Percentiles rank a stretch among this genome's conserved stretches.
Evolutionary conservation across 2,329 filamentous ascomycete genomes (phyloP).

Genomic region (Colletotrichum simmondsii): DNA sequence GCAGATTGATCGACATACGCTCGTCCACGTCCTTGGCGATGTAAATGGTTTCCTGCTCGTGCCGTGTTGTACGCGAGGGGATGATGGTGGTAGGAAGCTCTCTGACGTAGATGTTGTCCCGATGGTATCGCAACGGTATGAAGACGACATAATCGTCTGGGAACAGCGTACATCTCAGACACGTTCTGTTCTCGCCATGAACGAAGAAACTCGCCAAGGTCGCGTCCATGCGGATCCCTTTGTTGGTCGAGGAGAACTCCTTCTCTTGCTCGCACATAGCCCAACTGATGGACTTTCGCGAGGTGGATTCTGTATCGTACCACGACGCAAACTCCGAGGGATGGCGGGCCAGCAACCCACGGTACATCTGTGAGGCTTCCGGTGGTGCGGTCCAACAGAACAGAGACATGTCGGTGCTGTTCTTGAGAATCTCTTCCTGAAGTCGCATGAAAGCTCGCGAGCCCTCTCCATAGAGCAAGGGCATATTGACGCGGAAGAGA

Average conservation of each 20-base stretch:
- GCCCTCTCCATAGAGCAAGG: conserved; percentile 41
- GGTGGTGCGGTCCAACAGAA: conserved; percentile 8
- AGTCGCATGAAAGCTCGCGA: conserved; percentile 37
- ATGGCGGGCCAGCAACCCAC: not conserved
- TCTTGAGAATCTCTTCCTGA: conserved; percentile 17
- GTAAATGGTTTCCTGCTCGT: conserved; percentile 5
- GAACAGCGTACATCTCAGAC: not conserved
- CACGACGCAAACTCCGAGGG: not conserved
- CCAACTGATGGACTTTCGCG: conserved; percentile 5
- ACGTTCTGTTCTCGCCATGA: not conserved
- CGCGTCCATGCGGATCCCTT: not conserved
- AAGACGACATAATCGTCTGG: conserved; percentile 1
- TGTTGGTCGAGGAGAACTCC: conserved; percentile 1
- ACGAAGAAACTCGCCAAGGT: not conserved
- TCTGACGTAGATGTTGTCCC: conserved; percentile 9
- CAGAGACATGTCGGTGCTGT: conserved; percentile 20
- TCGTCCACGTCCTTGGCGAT: conserved; percentile 1
- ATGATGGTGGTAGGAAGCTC: not conserved
- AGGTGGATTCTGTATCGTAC: not conserved
- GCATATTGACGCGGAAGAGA: conserved; percentile 42
- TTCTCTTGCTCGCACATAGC: conserved; percentile 9
- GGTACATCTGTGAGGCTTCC: not conserved
- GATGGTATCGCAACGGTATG: not conserved
- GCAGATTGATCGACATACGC: not conserved
- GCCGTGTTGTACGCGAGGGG: not conserved